Evolutionary conservation across 768 basidiomycete genomes (phyloP), one percentile per base, ranked within the genome.

Genomic region (Rhodosporidiobolus odoratus): DNA sequence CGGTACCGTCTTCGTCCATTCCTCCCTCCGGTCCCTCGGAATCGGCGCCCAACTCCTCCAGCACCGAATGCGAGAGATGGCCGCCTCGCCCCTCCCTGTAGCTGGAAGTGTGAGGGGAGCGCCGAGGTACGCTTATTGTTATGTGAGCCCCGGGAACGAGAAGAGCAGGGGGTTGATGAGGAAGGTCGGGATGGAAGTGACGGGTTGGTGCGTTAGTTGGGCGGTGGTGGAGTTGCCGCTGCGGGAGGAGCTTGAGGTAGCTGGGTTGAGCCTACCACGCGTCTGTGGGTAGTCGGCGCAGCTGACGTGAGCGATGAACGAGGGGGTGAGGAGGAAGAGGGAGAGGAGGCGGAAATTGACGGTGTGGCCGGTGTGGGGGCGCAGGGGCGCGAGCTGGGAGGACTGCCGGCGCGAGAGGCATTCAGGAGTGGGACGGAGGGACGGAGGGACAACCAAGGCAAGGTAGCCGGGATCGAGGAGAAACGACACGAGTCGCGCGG

Each of bases 121-220:
- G 37, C 12, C 35, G 27, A 53, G 27, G n/a, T 21, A 41, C 23
- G 68, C 57, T 30, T 66, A 57, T 47, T 70, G 58, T 37, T 70
- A 70, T 60, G 69, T 70, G 10, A 34, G 38, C 25, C n/a, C 37
- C 4, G 54, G 91, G 12, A 93, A 82, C 62, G 92, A 80, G 65
- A 91, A 86, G 77, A 93, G 90, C 67, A 91, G 90, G 3, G 89
- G 89, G 45, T 89, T 92, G 76, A 90, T 91, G 82, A 92, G 92
- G 32, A 92, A 83, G 74, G 90, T 89, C 75, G 93, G 91, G 50
- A 92, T 90, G 83, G 89, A 91, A 80, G 91, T 90, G 7, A 90
- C 89, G 53, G 92, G 84, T 78, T 91, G 89, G 75, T 91, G 90
- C 21, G 91, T 70, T 7, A 61, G 53, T 38, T 70, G 69, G 69